A percentile compares a stretch with the other conserved stretches of the same genome.
Evolutionary conservation across 2,329 filamentous ascomycete genomes (phyloP).

Genomic region (Aspergillus pseudoviridinutans): DNA sequence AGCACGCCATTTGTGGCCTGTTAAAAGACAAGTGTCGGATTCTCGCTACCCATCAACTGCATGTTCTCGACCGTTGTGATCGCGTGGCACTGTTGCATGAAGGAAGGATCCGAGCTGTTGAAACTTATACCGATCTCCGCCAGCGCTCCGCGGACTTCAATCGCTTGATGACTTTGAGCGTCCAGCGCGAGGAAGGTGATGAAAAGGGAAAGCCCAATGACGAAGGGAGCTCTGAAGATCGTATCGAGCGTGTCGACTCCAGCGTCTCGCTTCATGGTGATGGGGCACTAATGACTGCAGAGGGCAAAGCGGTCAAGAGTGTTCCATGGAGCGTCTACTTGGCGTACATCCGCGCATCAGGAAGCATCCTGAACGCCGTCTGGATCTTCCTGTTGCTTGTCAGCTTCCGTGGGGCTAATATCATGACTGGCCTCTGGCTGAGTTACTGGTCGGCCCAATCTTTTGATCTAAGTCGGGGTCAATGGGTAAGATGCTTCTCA

Average conservation of each 20-base stretch:
- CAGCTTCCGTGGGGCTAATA: constrained; percentile 73
- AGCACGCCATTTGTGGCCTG: constrained; percentile 80
- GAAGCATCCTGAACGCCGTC: constrained; percentile 59
- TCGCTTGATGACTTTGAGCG: constrained; percentile 46
- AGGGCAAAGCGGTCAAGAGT: constrained; percentile 59
- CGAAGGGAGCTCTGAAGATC: constrained; percentile 41
- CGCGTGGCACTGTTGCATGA: constrained; percentile 85
- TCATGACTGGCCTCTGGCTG: constrained; percentile 79
- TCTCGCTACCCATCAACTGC: constrained; percentile 84
- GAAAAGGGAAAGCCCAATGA: constrained; percentile 46
- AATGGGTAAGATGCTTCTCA: constrained; percentile 43
- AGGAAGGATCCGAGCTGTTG: constrained; percentile 74
- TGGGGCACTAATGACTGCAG: constrained; percentile 28
- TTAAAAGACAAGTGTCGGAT: constrained; percentile 81
- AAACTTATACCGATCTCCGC: constrained; percentile 77
- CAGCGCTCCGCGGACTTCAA: constrained; percentile 45
- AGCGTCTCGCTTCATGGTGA: not conserved
- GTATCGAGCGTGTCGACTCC: constrained; percentile 1
- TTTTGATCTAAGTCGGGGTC: constrained; percentile 50
- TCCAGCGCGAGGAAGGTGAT: constrained; percentile 46
- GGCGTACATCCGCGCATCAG: constrained; percentile 68
- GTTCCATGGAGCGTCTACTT: constrained; percentile 72
- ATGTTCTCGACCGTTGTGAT: constrained; percentile 81
- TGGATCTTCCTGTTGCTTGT: constrained; percentile 60
- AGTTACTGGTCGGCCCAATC: constrained; percentile 76